Percentiles rank a stretch among this genome's conserved stretches.
Conservation (phyloP, 768 basidiomycete species). For the Agaricus blazei region DNA sequence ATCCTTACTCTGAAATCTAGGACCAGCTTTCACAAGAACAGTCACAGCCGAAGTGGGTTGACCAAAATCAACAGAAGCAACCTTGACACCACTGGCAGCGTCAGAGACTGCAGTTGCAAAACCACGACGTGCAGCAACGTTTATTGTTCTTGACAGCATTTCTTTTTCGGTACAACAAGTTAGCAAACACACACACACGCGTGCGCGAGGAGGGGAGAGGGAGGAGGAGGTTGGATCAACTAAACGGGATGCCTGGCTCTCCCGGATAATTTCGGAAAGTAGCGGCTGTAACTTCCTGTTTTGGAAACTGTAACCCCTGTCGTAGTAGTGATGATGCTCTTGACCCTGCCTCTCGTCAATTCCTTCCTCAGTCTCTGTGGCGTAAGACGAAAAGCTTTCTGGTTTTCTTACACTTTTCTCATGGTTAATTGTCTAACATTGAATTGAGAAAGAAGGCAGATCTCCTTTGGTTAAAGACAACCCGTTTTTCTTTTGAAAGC, state of each 20-base stretch:
- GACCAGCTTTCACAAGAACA: constrained; percentile 89
- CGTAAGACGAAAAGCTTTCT: too few species aligned
- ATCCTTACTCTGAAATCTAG: constrained; percentile 80
- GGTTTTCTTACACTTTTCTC: too few species aligned
- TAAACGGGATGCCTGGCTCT: too few species aligned
- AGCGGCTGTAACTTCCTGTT: not conserved
- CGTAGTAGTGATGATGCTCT: not conserved
- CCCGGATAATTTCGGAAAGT: constrained; percentile 12
- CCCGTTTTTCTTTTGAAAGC: too few species aligned
- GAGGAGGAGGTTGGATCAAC: constrained; percentile 9
- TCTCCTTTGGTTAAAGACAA: too few species aligned
- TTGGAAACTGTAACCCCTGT: constrained; percentile 5
- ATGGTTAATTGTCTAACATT: too few species aligned
- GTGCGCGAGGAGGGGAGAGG: not conserved
- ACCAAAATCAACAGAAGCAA: constrained; percentile 78
- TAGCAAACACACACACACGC: constrained; percentile 14
- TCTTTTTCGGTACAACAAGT: not conserved
- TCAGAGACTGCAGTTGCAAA: constrained; percentile 82
- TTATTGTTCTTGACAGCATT: constrained; percentile 63
- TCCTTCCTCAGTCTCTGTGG: too few species aligned
- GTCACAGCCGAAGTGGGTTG: constrained; percentile 85
- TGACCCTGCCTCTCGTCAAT: not conserved
- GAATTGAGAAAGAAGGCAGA: too few species aligned
- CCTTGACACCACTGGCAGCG: constrained; percentile 67
- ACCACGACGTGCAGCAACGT: constrained; percentile 45